Conservation (phyloP, 2,329 filamentous ascomycete species). For the Colletotrichum sp. region DNA sequence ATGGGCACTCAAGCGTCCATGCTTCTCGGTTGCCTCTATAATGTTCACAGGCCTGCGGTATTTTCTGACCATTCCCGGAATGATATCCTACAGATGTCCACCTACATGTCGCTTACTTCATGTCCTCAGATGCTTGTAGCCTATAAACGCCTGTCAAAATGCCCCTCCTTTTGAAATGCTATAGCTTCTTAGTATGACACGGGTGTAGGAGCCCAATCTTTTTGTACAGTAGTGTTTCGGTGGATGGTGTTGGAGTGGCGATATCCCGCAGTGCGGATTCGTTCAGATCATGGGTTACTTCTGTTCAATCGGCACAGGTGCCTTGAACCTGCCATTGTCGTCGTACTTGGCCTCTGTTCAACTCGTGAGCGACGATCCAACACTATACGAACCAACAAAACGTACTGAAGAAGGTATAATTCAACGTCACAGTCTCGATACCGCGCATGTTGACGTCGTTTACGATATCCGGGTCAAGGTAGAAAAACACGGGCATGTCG, state of each 20-base stretch:
- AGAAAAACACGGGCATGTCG: conserved; percentile 99
- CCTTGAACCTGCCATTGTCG: conserved; percentile 48
- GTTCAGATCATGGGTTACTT: neutral
- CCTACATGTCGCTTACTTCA: neutral
- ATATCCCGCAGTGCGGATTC: neutral
- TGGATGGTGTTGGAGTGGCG: neutral
- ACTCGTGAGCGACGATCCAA: neutral
- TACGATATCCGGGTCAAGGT: conserved; percentile 93
- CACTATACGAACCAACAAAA: conserved; percentile 24
- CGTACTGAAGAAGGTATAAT: conserved; percentile 98
- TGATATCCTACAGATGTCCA: neutral
- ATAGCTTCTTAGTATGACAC: neutral
- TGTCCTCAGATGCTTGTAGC: neutral
- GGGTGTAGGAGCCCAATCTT: neutral
- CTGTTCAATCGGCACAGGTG: conserved; percentile 30
- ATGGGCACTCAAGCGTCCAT: neutral
- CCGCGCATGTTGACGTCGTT: conserved; percentile 92
- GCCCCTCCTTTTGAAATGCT: neutral
- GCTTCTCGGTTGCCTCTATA: neutral
- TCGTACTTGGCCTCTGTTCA: conserved; percentile 49
- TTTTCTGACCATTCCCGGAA: neutral
- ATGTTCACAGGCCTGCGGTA: neutral
- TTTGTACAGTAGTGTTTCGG: neutral
- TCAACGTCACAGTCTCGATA: conserved; percentile 93
- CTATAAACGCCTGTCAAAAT: conserved; percentile 3